Conservation (phyloP, 306 rosid genomes). For the Sindora glabra region DNA sequence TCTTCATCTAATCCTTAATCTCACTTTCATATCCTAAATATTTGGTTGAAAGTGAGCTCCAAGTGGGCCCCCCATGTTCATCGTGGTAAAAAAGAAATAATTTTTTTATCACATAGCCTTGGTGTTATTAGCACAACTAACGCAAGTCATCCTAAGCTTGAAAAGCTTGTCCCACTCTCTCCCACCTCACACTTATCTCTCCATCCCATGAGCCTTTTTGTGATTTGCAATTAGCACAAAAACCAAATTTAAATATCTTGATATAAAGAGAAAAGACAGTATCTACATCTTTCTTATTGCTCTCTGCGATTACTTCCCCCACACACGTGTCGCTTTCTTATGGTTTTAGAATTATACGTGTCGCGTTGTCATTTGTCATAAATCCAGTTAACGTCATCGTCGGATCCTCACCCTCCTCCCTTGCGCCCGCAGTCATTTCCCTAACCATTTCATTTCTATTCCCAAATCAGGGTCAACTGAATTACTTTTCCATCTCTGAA, state of each 20-base stretch:
- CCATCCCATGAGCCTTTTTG: background rate
- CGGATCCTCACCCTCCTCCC: conserved; percentile 8
- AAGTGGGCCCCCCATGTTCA: conserved; percentile 23
- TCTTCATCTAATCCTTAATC: no score
- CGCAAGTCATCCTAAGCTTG: conserved; percentile 21
- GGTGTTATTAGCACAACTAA: conserved; percentile 33
- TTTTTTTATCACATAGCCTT: no score
- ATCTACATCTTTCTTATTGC: conserved; percentile 12
- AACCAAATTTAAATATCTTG: background rate
- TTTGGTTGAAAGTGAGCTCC: background rate
- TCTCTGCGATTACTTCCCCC: background rate
- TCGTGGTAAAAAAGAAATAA: conserved; percentile 18
- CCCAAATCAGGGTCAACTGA: background rate
- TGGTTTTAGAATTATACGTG: background rate
- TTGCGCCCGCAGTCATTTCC: background rate
- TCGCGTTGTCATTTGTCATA: background rate
- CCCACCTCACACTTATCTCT: conserved; percentile 37
- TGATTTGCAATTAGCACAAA: background rate
- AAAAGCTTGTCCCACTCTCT: conserved; percentile 23
- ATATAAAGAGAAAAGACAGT: no score
- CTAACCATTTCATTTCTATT: conserved; percentile 1
- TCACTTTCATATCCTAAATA: no score
- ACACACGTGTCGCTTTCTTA: conserved; percentile 17
- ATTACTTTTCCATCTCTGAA: background rate
- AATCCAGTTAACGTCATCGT: conserved; percentile 26